A percentile compares a stretch with the other conserved stretches of the same genome.
These are phyloP conservation scores for Rhizopus arrhizus DNA, from an alignment of 371 early-diverging fungal species.

Conservation along the genomic window DNA sequence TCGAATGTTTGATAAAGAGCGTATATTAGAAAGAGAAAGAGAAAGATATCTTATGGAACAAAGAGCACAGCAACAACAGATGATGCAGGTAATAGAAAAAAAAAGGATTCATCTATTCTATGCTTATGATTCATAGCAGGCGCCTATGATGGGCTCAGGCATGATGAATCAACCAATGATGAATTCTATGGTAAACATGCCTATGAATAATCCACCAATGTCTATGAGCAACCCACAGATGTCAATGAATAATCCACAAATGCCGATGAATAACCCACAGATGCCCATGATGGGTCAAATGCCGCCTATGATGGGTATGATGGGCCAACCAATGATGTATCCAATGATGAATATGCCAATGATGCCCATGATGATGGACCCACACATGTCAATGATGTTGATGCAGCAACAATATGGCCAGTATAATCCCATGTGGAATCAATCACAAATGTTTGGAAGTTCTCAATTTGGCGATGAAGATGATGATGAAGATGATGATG, in stretches of 20 bases:
- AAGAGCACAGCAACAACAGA: constrained; percentile 20
- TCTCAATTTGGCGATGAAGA: constrained; percentile 25
- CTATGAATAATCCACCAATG: constrained; percentile 42
- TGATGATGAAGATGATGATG: constrained; percentile 45
- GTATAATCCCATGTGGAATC: constrained; percentile 28
- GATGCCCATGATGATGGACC: constrained; percentile 41
- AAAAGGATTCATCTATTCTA: background rate
- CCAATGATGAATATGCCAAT: constrained; percentile 28
- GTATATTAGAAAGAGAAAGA: constrained; percentile 34
- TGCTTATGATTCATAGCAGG: background rate
- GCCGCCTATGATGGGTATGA: constrained; percentile 38
- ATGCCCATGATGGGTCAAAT: constrained; percentile 42
- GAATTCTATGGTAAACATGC: constrained; percentile 36
- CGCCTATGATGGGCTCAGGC: constrained; percentile 26
- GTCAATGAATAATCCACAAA: constrained; percentile 8
- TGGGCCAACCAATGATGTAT: constrained; percentile 39
- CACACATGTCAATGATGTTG: constrained; percentile 44
- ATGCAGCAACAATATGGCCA: constrained; percentile 43
- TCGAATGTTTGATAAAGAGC: constrained; percentile 30
- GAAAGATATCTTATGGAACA: constrained; percentile 39
- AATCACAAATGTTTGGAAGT: constrained; percentile 26
- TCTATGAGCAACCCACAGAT: constrained; percentile 24
- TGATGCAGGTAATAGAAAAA: constrained; percentile 14
- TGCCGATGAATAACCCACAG: background rate
- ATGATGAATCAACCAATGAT: constrained; percentile 32